Evolutionary conservation across 192 early-diverging fungal species (phyloP), one percentile per base, ranked within the genome.

Genomic region (Linnemannia elongata): DNA sequence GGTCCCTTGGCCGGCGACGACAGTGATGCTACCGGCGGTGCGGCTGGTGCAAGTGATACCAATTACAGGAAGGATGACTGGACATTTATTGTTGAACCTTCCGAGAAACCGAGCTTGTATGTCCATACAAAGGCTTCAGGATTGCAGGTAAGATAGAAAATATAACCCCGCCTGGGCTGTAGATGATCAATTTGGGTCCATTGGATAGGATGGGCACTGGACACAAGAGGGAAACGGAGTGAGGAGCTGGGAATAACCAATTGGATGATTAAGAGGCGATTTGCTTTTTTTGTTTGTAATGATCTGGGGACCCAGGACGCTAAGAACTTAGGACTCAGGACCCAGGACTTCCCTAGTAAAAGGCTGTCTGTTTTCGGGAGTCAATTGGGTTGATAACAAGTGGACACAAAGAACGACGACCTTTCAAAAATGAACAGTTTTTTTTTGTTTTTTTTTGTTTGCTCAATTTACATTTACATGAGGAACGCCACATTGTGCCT

Each of bases 1-100:
- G 35, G 54, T 49, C 35, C n/a, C 35, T 38, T 52, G 70, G 70
- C 33, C 17, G 77, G 77, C 15, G 79, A 82, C 20, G 69, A 38
- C 42, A 54, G 39, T 3, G 81, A 80, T 68, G 83, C 85, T 18
- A 45, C 66, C 45, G 38, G 69, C 12, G 80, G 69, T 9, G 57
- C 63, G 13, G 66, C 55, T 52, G 77, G 69, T 42, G 55, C 55
- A 36, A 71, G 45, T 17, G 77, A 18, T 0, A 17, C 75, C 36
- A 78, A 82, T 27, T 73, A 82, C 47, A 47, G 15, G 9, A 73
- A 85, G 71, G 83, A 89, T 45, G 85, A 91, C 69, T 91, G 93
- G 75, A 85, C 93, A 13, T 95, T 94, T 84, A 94, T 97, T 78
- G 91, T 94, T 38, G 96, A 97, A 76, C 96, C 96, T 22, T 88